Percentiles rank a stretch among this genome's conserved stretches.
Conservation (phyloP, 495 filamentous ascomycete genomes). For the Xylaria sp. region DNA sequence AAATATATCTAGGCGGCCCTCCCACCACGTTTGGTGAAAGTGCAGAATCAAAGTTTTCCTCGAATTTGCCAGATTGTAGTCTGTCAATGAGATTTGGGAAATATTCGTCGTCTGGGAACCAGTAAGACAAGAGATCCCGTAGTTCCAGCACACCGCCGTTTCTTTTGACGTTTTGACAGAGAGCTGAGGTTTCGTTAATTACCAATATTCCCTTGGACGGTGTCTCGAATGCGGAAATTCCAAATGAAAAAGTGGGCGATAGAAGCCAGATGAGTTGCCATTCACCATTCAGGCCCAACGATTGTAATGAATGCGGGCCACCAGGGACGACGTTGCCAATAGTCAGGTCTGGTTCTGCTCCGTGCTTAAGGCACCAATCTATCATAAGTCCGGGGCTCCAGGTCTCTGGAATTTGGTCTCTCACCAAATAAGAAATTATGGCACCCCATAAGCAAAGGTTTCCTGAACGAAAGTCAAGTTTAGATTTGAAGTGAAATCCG, state of each 20-base stretch:
- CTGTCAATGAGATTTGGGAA: neutral
- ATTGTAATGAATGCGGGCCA: neutral
- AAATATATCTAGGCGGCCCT: neutral
- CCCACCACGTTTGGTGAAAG: neutral
- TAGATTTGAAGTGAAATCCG: neutral
- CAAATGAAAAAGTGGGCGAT: neutral
- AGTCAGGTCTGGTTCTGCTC: conserved; percentile 5
- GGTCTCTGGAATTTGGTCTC: neutral
- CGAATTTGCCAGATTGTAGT: neutral
- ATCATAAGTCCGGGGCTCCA: neutral
- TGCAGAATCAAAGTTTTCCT: neutral
- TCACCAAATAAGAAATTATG: neutral
- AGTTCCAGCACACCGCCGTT: neutral
- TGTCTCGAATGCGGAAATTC: too few relatives aligned
- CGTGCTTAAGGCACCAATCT: conserved; percentile 3
- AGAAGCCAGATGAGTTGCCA: neutral
- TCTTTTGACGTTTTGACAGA: neutral
- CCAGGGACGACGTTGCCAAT: neutral
- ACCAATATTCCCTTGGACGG: too few relatives aligned
- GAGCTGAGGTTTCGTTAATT: neutral
- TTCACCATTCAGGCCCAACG: neutral
- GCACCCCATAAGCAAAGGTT: neutral
- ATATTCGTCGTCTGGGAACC: neutral
- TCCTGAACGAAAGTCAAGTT: neutral
- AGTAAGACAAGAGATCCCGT: neutral